Evolutionary conservation across 2,329 filamentous ascomycete genomes (phyloP).

Genomic region (Calonectria leucothoes): DNA sequence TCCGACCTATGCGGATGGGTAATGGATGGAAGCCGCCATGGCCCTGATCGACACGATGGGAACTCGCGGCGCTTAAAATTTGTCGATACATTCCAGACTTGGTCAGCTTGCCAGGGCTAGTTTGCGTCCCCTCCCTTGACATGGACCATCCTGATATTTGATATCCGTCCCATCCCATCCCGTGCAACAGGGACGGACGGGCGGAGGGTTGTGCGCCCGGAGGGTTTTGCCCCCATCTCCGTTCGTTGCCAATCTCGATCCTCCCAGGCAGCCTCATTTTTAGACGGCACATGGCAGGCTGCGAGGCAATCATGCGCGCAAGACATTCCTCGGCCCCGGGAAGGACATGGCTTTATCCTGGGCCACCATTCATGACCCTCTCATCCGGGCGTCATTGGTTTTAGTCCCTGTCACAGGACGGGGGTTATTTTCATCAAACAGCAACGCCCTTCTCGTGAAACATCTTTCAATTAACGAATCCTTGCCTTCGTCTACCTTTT

Average conservation of each 20-base stretch:
- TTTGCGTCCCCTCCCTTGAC: conserved; percentile 1
- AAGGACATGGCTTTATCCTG: background rate
- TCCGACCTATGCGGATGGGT: background rate
- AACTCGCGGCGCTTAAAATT: conserved; percentile 1
- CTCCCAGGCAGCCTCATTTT: conserved; percentile 1
- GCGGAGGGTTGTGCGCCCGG: background rate
- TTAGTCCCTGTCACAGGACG: background rate
- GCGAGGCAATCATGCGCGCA: background rate
- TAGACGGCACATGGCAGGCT: background rate
- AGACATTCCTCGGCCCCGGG: background rate
- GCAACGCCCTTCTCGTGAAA: background rate
- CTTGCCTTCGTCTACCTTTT: background rate
- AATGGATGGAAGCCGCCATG: background rate
- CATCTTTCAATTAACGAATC: background rate
- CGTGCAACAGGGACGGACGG: background rate
- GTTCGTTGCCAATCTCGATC: background rate
- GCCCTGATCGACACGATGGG: background rate
- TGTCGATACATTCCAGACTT: conserved; percentile 14
- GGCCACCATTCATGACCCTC: background rate
- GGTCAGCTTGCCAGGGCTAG: background rate
- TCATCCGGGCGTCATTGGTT: conserved; percentile 12
- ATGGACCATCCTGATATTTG: conserved; percentile 1
- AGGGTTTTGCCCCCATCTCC: background rate
- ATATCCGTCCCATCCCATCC: background rate
- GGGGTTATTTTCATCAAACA: background rate